These are phyloP conservation scores for Phytopythium kandeliae DNA, from an alignment of 352 stramenopile genomes.

Conservation along the genomic window DNA sequence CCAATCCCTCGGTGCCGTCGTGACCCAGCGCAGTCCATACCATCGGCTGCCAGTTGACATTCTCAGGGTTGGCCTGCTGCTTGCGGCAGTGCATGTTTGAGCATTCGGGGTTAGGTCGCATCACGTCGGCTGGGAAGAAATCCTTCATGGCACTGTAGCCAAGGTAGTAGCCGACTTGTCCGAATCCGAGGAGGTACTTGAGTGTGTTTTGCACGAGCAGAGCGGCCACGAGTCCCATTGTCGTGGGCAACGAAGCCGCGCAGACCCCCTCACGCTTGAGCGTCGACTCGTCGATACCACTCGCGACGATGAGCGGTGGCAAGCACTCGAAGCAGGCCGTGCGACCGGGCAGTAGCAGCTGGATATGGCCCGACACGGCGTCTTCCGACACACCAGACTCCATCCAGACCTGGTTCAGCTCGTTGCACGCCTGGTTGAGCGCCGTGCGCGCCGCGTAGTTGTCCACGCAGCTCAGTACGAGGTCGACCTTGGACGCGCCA, in stretches of 20 bases:
- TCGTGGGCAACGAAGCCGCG: conserved; percentile 84
- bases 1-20: conserved; percentile 35
- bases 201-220: conserved; percentile 87
- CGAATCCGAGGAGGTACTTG: conserved; percentile 83
- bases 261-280: conserved; percentile 88
- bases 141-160: conserved; percentile 87
- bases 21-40: conserved; percentile 57
- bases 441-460: conserved; percentile 86
- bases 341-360: conserved; percentile 77
- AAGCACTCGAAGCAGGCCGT: conserved; percentile 89
- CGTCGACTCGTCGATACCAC: conserved; percentile 81
- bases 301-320: conserved; percentile 81
- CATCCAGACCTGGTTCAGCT: conserved; percentile 86
- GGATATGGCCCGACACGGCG: conserved; percentile 86
- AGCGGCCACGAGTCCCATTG: conserved; percentile 85
- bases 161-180: conserved; percentile 85
- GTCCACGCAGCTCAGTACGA: conserved; percentile 88
- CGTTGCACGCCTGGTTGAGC: conserved; percentile 86
- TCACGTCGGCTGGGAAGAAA: conserved; percentile 79
- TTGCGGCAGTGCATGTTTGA: conserved; percentile 68
- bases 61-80: conserved; percentile 45
- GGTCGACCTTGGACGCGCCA: conserved; percentile 47
- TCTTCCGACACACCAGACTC: conserved; percentile 89
- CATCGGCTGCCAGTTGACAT: conserved; percentile 62
- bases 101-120: conserved; percentile 84